Evolutionary conservation across 2,329 filamentous ascomycete species (phyloP).

Genomic region (Ophiostoma angusticollis): DNA sequence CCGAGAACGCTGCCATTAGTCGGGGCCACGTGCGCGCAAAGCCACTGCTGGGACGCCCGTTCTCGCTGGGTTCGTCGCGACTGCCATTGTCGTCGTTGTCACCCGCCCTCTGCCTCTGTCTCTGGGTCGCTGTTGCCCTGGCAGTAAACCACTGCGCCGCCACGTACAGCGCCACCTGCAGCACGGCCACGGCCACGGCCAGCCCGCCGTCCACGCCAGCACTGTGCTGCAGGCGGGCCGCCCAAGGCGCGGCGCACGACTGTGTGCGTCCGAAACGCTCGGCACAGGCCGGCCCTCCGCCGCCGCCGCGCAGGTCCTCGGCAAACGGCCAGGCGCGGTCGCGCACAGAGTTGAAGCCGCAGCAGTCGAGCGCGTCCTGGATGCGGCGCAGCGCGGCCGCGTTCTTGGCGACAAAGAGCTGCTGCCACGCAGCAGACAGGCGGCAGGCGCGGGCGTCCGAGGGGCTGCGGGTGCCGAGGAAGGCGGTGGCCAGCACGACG

Average conservation of each 20-base stretch:
- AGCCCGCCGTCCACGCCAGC: conserved; percentile 44
- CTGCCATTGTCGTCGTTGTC: no score
- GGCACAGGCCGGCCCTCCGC: conserved; percentile 25
- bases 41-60: no score
- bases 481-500: conserved; percentile 32
- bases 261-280: conserved; percentile 29
- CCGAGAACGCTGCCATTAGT: no score
- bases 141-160: conserved; percentile 1
- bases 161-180: conserved; percentile 34
- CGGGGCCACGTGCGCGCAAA: no score
- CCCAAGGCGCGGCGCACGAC: conserved; percentile 44
- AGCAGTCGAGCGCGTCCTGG: conserved; percentile 55
- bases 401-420: conserved; percentile 39
- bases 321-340: conserved; percentile 55
- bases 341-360: conserved; percentile 43
- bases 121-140: no score
- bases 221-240: conserved; percentile 36
- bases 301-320: conserved; percentile 10
- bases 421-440: conserved; percentile 43
- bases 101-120: no score
- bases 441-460: conserved; percentile 32
- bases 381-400: conserved; percentile 39
- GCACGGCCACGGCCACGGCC: conserved; percentile 36
- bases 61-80: no score
- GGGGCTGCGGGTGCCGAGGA: conserved; percentile 24